phyloP scores from a whole-genome alignment of 768 basidiomycete species.

The Pulveroboletus sp. region DNA sequence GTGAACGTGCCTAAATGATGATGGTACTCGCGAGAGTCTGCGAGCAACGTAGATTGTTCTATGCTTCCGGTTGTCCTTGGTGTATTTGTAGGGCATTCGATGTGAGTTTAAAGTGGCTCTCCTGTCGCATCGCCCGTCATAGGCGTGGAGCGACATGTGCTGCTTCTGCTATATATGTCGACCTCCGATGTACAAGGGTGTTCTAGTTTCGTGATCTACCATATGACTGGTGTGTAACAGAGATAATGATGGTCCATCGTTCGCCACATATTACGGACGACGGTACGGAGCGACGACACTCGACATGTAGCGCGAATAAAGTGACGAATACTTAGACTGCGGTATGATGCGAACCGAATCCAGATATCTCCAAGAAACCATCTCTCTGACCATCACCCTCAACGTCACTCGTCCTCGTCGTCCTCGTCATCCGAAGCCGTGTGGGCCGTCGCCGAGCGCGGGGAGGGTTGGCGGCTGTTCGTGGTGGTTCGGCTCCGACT shows the following conservation, averaged over 20 bases:
- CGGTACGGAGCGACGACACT: neutral
- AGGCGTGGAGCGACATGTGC: too few relatives aligned
- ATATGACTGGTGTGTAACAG: too few relatives aligned
- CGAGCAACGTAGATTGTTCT: neutral
- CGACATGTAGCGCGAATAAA: constrained; percentile 15
- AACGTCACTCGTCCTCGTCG: constrained; percentile 11
- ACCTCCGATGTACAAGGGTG: neutral
- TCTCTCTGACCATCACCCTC: neutral
- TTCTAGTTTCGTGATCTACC: too few relatives aligned
- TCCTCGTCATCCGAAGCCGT: constrained; percentile 11
- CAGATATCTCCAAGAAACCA: neutral
- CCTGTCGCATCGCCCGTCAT: neutral
- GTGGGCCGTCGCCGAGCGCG: constrained; percentile 11
- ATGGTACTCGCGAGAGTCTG: neutral
- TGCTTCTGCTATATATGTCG: too few relatives aligned
- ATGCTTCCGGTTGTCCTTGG: neutral
- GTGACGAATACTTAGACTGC: constrained; percentile 24
- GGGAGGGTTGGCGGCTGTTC: constrained; percentile 17
- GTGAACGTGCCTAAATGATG: constrained; percentile 23
- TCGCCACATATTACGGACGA: neutral
- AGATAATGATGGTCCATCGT: too few relatives aligned
- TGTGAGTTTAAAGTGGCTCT: neutral
- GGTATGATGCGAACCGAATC: constrained; percentile 8
- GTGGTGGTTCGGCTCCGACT: constrained; percentile 18
- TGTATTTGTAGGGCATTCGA: neutral